Evolutionary conservation across 768 basidiomycete genomes (phyloP), one percentile per base, ranked within the genome.

Genomic region (Rubroboletus satanas): DNA sequence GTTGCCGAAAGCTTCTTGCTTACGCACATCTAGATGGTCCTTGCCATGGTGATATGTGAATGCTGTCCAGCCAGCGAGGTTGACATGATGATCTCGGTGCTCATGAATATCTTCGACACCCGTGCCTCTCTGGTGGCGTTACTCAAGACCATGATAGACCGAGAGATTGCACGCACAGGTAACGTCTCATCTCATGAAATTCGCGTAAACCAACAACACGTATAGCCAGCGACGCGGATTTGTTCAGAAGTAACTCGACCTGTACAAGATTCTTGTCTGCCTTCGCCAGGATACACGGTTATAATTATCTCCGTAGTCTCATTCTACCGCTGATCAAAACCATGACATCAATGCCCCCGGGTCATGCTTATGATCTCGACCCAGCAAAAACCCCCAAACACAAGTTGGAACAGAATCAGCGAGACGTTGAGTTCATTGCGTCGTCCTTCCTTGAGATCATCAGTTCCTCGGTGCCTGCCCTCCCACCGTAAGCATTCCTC

Each of bases 211-310:
- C 45, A 49, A 59, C 52, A 41, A 44, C 33, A 11, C 28, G 41
- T 39, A n/a, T 68, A 93, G 94, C 83, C 38, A 86, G 78, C 61
- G 91, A 95, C 58, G 77, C 85, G 1, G 79, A 82, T n/a, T 73
- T 98, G 8, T 97, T 98, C 75, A 80, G 95, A 47, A 79, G 88
- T 56, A 97, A 96, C 68, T 87, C 89, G 3, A 90, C 89, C 1
- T 92, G 87, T 62, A 90, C 89, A n/a, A 77, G 89, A 41, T 86
- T 98, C 54, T 73, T 97, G 43, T 91, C 91, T 7, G 83, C 85
- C 2, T 95, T 95, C 62, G 91, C 90, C 4, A 85, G 80, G 65
- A 83, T 88, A n/a, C 91, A 94, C 57, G 95, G 94, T 5, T 97
- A 96, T 69, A 85, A 86, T 54, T 97, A 96, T 69, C 75, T 97